A percentile compares a stretch with the other conserved stretches of the same genome.
phyloP scores from a whole-genome alignment of 768 basidiomycete species.

The Trametes cingulata region DNA sequence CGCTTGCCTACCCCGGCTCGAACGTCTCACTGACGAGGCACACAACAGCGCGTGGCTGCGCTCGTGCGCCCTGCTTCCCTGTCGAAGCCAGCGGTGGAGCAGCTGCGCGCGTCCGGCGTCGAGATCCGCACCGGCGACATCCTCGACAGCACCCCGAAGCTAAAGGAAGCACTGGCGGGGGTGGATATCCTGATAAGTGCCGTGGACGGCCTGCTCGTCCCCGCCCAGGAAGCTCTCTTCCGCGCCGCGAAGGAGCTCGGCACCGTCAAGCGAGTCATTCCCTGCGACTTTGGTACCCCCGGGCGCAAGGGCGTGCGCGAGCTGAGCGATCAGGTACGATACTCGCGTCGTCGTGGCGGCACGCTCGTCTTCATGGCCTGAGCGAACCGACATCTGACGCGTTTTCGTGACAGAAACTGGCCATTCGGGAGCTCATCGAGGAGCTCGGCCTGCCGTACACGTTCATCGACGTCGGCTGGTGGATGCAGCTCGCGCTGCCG shows the following conservation, averaged over 20 bases:
- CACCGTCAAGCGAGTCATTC: slow-evolving; percentile 27
- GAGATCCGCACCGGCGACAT: neutral
- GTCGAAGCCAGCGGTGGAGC: neutral
- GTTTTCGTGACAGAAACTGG: slow-evolving; percentile 28
- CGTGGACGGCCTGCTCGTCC: neutral
- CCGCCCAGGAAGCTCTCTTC: slow-evolving; percentile 17
- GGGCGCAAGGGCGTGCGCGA: slow-evolving; percentile 13
- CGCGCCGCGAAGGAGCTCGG: slow-evolving; percentile 25
- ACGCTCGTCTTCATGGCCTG: too few relatives aligned
- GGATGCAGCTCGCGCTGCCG: slow-evolving; percentile 30
- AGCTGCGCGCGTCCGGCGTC: neutral
- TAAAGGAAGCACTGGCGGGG: neutral
- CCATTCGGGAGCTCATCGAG: slow-evolving; percentile 29
- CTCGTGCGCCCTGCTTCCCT: neutral
- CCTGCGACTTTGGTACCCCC: slow-evolving; percentile 28
- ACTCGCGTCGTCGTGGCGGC: neutral
- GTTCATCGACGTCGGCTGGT: slow-evolving; percentile 37
- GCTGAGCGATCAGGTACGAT: slow-evolving; percentile 16
- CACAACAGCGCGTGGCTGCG: neutral
- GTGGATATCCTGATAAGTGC: slow-evolving; percentile 18
- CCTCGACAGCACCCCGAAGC: neutral
- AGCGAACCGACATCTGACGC: too few relatives aligned
- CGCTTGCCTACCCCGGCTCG: too few relatives aligned
- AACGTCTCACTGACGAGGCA: too few relatives aligned
- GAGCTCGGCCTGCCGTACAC: slow-evolving; percentile 31